Percentiles rank a stretch among this genome's conserved stretches.
These are phyloP conservation scores for Pouteria glomerata DNA, from an alignment of 148 eudicot genomes.

Conservation along the genomic window DNA sequence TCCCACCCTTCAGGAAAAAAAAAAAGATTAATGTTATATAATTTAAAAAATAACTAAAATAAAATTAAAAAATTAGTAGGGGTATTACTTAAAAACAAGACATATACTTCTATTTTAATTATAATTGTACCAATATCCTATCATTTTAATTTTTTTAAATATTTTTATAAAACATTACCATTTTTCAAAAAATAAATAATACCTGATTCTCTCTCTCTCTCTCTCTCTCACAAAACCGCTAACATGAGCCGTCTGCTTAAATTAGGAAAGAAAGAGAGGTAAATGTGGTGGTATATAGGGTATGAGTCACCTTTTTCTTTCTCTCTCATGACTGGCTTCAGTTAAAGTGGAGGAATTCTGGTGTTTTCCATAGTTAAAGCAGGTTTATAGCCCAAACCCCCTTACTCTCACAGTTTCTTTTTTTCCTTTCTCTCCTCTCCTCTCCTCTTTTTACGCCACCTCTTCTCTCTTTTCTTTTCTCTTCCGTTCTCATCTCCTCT, in stretches of 20 bases:
- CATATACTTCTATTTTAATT: neutral
- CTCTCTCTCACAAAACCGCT: slow-evolving; percentile 20
- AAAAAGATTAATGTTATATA: too few species aligned
- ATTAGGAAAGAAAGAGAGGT: slow-evolving; percentile 43
- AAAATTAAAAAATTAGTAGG: too few species aligned
- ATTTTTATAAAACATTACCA: too few species aligned
- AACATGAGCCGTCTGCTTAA: slow-evolving; percentile 13
- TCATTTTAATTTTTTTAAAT: too few species aligned
- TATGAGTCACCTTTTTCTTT: slow-evolving; percentile 39
- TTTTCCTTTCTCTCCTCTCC: slow-evolving; percentile 14
- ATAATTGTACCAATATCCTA: too few species aligned
- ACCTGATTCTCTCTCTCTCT: slow-evolving; percentile 18
- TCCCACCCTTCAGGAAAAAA: too few species aligned
- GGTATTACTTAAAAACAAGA: slow-evolving; percentile 6
- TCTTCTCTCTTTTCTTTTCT: neutral
- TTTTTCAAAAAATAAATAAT: too few species aligned
- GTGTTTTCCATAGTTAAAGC: slow-evolving; percentile 50
- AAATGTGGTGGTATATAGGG: slow-evolving; percentile 12
- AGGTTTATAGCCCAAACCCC: slow-evolving; percentile 36
- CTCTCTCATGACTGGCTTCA: slow-evolving; percentile 50
- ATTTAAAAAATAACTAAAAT: too few species aligned
- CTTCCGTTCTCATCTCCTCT: neutral
- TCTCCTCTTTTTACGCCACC: neutral
- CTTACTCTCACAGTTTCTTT: slow-evolving; percentile 18
- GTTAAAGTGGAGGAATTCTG: slow-evolving; percentile 56